phyloP scores from a whole-genome alignment of 2,329 filamentous ascomycete genomes.

The Exophiala xenobiotica region DNA sequence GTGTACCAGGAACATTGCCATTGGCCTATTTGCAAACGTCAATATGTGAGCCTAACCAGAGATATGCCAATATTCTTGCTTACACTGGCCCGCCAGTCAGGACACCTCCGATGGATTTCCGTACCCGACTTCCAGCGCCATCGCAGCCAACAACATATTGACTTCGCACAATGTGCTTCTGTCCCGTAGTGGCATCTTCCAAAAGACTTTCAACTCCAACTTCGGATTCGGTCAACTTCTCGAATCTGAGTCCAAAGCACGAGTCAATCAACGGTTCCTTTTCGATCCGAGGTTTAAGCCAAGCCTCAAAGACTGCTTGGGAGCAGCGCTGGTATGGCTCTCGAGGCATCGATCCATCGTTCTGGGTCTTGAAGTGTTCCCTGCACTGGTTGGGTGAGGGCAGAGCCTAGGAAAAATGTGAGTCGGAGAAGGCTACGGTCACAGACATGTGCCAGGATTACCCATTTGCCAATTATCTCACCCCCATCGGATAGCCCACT shows the following conservation, averaged over 20 bases:
- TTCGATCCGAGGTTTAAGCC: constrained; percentile 33
- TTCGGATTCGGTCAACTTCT: constrained; percentile 26
- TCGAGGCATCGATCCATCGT: constrained; percentile 36
- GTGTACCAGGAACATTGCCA: constrained; percentile 33
- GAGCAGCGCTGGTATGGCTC: constrained; percentile 38
- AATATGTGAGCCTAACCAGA: not conserved
- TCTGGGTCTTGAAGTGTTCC: constrained; percentile 27
- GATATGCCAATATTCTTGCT: constrained; percentile 7
- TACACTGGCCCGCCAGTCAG: constrained; percentile 34
- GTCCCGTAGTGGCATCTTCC: too few species aligned
- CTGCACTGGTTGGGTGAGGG: constrained; percentile 16
- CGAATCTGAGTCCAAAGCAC: constrained; percentile 33
- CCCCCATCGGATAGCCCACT: constrained; percentile 6
- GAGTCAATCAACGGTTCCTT: constrained; percentile 30
- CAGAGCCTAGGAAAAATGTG: not conserved
- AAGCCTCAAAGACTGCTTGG: constrained; percentile 38
- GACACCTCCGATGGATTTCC: constrained; percentile 29
- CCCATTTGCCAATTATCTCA: constrained; percentile 7
- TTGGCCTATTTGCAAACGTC: constrained; percentile 16
- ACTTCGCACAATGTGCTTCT: too few species aligned
- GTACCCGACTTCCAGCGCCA: constrained; percentile 32
- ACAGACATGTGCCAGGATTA: too few species aligned
- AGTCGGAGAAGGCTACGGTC: not conserved
- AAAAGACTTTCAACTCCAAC: too few species aligned
- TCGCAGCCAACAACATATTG: constrained; percentile 35